Base-by-base conservation (phyloP, 345 rosid species). In the Clausena lansium region DNA sequence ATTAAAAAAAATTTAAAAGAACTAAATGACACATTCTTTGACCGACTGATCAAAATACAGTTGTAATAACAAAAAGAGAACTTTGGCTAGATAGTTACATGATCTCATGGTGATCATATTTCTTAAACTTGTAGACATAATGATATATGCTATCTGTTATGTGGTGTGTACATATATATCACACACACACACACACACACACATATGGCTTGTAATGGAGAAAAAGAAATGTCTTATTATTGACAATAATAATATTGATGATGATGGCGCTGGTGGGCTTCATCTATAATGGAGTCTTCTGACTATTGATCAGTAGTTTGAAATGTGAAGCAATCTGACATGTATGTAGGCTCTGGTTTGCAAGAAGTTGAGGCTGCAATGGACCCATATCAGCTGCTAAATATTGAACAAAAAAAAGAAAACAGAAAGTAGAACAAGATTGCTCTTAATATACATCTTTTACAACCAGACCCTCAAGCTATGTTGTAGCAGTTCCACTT, bases 301-400 rank as follows among this genome's bases (percentile, higher is more conserved):
- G 30, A 75, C 45, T 19, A 30, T 47, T 45, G 5, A 45, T 74
- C 60, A 60, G 27, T 2, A 39, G 45, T 22, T 69, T 77, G 76
- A 69, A 38, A 74, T 78, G 55, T 54, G 76, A 74, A 78, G 84
- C 81, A 82, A 82, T 63, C 81, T 75, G 81, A 78, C 79, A 54
- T 27, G 62, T 50, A 54, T 27, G 62, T 50, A 36, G 71, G 75
- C n/a, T 33, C 64, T 63, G 70, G 35, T 55, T 72, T 77, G 75
- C 61, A 52, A 28, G 81, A 25, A 8, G 72, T 77, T 77, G 80
- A 81, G 75, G 36, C 32, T 50, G 68, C 67, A 76, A n/a, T 67
- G 85, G 85, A 71, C 82, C 82, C 82, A 33, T 66, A 33, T 62
- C 75, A 67, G 22, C 74, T 35, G 60, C 66, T 73, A 24, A 52